Evolutionary conservation across 345 rosid species (phyloP), one percentile per base, ranked within the genome.

Genomic region (Salix suchowensis): DNA sequence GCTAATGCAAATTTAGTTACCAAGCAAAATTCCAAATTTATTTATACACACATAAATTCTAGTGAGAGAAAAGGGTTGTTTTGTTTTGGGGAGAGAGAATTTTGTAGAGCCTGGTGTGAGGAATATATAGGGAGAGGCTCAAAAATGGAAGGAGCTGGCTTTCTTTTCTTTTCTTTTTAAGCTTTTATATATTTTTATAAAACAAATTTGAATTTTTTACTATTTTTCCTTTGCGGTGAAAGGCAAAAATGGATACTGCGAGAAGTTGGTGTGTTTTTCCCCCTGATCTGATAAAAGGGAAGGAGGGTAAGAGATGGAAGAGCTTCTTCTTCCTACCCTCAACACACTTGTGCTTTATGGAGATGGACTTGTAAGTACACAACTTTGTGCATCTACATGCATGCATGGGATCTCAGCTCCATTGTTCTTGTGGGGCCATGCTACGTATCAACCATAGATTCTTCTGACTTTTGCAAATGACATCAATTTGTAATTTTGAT

Each of bases 1-100:
- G 66, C 80, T 76, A 86, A 84, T 86, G 86, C 62, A 84, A 84
- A 86, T 85, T 84, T 81, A 84, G 71, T 82, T 80, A 84, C 73
- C 76, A 75, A 76, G 70, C 75, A 77, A 58, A 71, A 65, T 77
- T 73, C 77, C 74, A 79, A 84, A 58, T 58, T 55, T 55, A 55
- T 67, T 78, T 44, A 32, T 46, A 67, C 66, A 34, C 2, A 16
- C 19, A 55, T 24, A 74, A 55, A n/a, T 52, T 79, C 71, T 46
- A 55, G 74, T 65, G 30, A 74, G 75, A 77, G 46, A 69, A 42
- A 23, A 67, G 76, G 71, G 39, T 16, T 67, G 50, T 66, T 28
- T 58, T 72, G 34, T 8, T 4, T 13, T 36, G 72, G 74, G 75
- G 54, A 46, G 80, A 55, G 72, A 76, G 71, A 70, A 40, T 13